Evolutionary conservation across 1,284 basidiomycete genomes (phyloP), one percentile per base, ranked within the genome.

Genomic region (Phellopilus nigrolimitatus): DNA sequence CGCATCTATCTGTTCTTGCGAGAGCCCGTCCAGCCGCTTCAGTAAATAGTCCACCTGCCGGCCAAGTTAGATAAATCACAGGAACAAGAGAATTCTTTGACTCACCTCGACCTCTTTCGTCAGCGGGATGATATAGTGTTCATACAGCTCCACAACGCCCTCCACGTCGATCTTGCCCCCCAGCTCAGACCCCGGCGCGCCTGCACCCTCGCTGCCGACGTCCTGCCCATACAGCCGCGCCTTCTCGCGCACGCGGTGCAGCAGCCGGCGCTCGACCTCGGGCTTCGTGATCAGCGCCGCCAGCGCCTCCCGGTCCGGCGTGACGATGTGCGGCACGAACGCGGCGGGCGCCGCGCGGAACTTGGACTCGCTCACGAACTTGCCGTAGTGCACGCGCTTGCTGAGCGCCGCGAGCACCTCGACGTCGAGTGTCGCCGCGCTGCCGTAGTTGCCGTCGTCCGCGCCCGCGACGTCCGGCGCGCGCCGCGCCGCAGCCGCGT

Each of bases 321-420:
- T 75, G 40, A 79, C 77, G 63, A 99, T 99, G 68, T 93, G 91
- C 0, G 91, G 90, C 56, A 99, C 82, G 68, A 98, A 99, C 10
- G 84, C 82, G 22, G 85, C 76, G 7, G 97, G 95, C 56, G 90
- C 75, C 27, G 81, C 78, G 15, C 80, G 70, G 74, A 99, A 99
- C 68, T 99, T 99, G 49, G 89, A 89, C 70, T 99, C 97, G 3
- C 92, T 92, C 8, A 99, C 97, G 66, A 99, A 99, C 79, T 98
- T 98, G 93, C 95, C 97, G 64, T 97, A 99, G 68, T 99, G 97
- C 47, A 99, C 94, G 31, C 97, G 82, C 68, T 97, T 88, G 68
- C 88, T 92, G 60, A 99, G 84, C 17, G 94, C 88, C 62, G 97
- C 92, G 7, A 99, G 77, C 2, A 95, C 85, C 66, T 98, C 95